Evolutionary conservation across 768 basidiomycete species (phyloP).

Genomic region (Suillus spraguei): DNA sequence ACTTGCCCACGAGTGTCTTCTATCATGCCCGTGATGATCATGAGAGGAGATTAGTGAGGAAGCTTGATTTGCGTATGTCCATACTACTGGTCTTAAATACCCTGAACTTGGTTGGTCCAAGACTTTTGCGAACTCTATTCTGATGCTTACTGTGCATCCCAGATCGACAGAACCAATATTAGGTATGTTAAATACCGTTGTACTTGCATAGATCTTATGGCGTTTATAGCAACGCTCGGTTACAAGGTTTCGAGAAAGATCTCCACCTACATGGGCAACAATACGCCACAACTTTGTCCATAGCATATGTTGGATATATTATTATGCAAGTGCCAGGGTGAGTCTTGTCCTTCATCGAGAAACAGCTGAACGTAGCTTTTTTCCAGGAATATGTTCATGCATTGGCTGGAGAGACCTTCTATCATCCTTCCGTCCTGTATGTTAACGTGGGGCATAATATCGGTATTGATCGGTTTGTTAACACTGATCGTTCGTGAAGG

Average conservation of each 20-base stretch:
- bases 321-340: constrained; percentile 27
- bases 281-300: constrained; percentile 25
- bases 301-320: constrained; percentile 29
- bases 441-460: constrained; percentile 40
- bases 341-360: background rate
- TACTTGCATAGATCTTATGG: background rate
- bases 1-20: too few species aligned
- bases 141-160: background rate
- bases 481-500: background rate
- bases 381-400: constrained; percentile 33
- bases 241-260: constrained; percentile 28
- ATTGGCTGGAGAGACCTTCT: constrained; percentile 32
- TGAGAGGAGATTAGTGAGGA: background rate
- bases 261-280: constrained; percentile 25
- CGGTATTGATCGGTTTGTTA: constrained; percentile 37
- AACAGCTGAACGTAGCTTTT: background rate
- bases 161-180: background rate
- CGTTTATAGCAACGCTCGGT: constrained; percentile 19
- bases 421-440: constrained; percentile 30
- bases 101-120: background rate
- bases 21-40: background rate
- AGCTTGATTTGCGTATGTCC: constrained; percentile 3
- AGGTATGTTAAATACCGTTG: background rate
- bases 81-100: background rate
- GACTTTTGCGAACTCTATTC: background rate